Conservation (phyloP, 2,329 filamentous ascomycete genomes). For the Westerdykella ornata region DNA sequence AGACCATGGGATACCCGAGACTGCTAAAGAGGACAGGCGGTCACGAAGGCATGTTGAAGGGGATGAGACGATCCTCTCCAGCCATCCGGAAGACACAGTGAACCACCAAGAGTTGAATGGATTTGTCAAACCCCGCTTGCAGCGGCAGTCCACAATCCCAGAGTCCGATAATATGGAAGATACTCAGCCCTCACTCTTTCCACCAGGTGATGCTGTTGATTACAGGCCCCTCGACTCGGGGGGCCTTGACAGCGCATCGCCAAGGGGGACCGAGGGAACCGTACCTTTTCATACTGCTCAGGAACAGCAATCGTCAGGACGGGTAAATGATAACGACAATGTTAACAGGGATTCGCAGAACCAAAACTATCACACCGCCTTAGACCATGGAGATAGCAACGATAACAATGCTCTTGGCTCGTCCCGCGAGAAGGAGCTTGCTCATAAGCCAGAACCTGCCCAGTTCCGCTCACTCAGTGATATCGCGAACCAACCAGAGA, state of each 20-base stretch:
- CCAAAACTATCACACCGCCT: not conserved
- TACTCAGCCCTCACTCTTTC: constrained; percentile 25
- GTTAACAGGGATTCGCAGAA: not conserved
- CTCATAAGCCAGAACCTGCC: constrained; percentile 8
- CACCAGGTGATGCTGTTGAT: constrained; percentile 1
- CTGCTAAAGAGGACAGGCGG: constrained; percentile 11
- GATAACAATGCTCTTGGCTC: not conserved
- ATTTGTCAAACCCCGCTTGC: constrained; percentile 8
- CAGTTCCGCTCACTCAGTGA: constrained; percentile 30
- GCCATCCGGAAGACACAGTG: constrained; percentile 3
- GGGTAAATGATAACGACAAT: not conserved
- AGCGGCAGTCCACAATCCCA: constrained; percentile 27
- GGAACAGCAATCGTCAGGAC: constrained; percentile 28
- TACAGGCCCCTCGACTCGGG: not conserved
- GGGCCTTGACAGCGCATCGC: not conserved
- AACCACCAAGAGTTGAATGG: not conserved
- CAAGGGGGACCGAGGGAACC: constrained; percentile 16
- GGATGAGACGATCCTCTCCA: constrained; percentile 8
- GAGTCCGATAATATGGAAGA: constrained; percentile 32
- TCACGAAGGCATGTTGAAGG: constrained; percentile 3
- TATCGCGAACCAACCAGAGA: constrained; percentile 32
- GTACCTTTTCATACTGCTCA: constrained; percentile 31
- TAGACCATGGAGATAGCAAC: not conserved
- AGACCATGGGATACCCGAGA: constrained; percentile 22
- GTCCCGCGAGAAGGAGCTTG: not conserved